Evolutionary conservation across 2,329 filamentous ascomycete species (phyloP).

Genomic region (Cladosporium sp.): DNA sequence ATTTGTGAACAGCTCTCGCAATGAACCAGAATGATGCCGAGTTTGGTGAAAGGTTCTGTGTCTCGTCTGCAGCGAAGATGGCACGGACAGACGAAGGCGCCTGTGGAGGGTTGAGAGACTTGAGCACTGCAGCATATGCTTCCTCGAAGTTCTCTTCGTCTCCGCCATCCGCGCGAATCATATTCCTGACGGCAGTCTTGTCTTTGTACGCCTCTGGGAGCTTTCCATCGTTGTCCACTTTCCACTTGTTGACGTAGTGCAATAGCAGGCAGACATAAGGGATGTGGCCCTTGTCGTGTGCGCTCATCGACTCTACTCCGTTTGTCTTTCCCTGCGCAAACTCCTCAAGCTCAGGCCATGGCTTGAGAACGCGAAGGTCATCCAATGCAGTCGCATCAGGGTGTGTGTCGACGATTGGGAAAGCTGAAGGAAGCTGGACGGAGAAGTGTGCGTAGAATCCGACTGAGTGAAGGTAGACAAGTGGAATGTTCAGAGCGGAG

Average conservation of each 20-base stretch:
- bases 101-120: conserved; percentile 71
- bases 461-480: conserved; percentile 81
- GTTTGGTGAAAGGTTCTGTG: conserved; percentile 44
- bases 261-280: conserved; percentile 83
- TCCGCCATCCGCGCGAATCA: conserved; percentile 72
- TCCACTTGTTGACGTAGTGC: conserved; percentile 82
- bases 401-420: conserved; percentile 93
- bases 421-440: conserved; percentile 73
- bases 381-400: conserved; percentile 82
- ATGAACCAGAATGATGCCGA: conserved; percentile 84
- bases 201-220: conserved; percentile 76
- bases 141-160: conserved; percentile 94
- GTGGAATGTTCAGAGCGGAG: conserved; percentile 63
- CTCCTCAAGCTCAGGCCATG: conserved; percentile 77
- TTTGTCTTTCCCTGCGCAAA: conserved; percentile 68
- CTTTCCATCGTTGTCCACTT: conserved; percentile 64
- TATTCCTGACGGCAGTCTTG: conserved; percentile 76
- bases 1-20: conserved; percentile 73
- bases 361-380: conserved; percentile 78
- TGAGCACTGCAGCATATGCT: conserved; percentile 81
- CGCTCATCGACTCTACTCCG: conserved; percentile 62
- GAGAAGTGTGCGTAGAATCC: conserved; percentile 91
- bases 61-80: conserved; percentile 72
- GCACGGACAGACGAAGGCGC: conserved; percentile 70
- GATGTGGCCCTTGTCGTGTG: conserved; percentile 86